Conservation (phyloP, 805 yeast species). For the Metschnikowia orientalis region DNA sequence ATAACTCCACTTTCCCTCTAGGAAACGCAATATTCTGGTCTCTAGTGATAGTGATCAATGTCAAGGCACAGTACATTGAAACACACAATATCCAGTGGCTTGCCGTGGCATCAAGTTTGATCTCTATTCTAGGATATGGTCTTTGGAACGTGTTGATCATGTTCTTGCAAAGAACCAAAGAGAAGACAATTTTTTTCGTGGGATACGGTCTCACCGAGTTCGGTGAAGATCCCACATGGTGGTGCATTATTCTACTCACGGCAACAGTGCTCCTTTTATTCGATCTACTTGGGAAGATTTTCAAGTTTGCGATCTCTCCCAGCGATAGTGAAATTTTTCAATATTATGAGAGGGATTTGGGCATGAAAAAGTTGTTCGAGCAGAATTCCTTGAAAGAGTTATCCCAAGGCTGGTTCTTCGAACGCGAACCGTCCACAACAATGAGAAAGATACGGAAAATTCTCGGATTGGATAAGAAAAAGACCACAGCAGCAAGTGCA, state of each 20-base stretch:
- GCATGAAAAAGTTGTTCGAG: constrained; percentile 67
- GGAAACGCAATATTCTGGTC: constrained; percentile 76
- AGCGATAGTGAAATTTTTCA: constrained; percentile 79
- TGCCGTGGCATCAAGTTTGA: constrained; percentile 57
- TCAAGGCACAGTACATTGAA: constrained; percentile 77
- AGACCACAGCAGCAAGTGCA: constrained; percentile 14
- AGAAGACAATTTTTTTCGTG: constrained; percentile 63
- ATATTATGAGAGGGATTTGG: constrained; percentile 64
- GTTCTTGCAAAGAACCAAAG: constrained; percentile 53
- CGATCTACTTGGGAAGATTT: constrained; percentile 60
- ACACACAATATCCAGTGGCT: constrained; percentile 71
- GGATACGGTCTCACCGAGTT: constrained; percentile 65
- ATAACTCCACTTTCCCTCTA: constrained; percentile 75
- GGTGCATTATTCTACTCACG: constrained; percentile 69
- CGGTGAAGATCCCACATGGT: constrained; percentile 80
- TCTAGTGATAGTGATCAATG: constrained; percentile 65
- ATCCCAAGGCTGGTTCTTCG: constrained; percentile 74
- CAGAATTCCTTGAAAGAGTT: constrained; percentile 66
- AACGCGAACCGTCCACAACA: constrained; percentile 38
- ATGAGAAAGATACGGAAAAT: constrained; percentile 9
- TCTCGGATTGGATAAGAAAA: constrained; percentile 17
- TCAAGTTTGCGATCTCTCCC: constrained; percentile 54
- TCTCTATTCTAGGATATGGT: constrained; percentile 82
- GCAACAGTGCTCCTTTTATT: constrained; percentile 55
- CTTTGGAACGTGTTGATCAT: constrained; percentile 79